Evolutionary conservation across 1,284 basidiomycete genomes (phyloP), one percentile per base, ranked within the genome.

Genomic region (Exobasidium cylindrosporum): DNA sequence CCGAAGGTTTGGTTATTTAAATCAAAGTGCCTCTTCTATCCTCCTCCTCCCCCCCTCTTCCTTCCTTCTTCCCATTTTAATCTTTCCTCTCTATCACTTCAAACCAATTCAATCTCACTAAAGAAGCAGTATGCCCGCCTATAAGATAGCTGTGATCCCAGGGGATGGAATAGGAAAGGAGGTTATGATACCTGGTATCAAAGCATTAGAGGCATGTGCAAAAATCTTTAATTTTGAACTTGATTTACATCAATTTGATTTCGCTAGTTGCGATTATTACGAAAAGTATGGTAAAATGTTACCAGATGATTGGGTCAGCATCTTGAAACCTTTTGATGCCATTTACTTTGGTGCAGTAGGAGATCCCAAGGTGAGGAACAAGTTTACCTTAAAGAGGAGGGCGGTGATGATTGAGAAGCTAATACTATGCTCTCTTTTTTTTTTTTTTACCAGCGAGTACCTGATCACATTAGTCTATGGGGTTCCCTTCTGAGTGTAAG

Each of bases 391-490:
- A 40, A 17, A 10, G 35, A 40, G 7, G 17, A 40, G 35, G 35
- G 35, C 35, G 17, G 17, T 7, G 35, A 17, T 10, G 35, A 40
- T 17, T 40, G 35, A 29, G n/a, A n/a, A n/a, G n/a, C n/a, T n/a
- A n/a, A n/a, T n/a, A n/a, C n/a, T n/a, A n/a, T n/a, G n/a, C n/a
- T n/a, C n/a, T n/a, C n/a, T n/a, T n/a, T n/a, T n/a, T 54, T 17
- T 40, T 7, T 17, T 7, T 7, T 40, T 17, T 17, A 40, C 7
- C 35, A 40, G 24, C 57, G 24, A 21, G 83, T 85, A 4, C 84
- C 84, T n/a, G 84, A 86, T 76, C 84, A 86, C 64, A 82, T 86
- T 66, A 84, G 83, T n/a, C 79, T 86, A 26, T 86, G 84, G 85
- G 83, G 83, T 44, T 83, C 82, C 54, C 77, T 85, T 31, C 80